Evolutionary conservation across 306 rosid genomes (phyloP), one percentile per base, ranked within the genome.

Genomic region (Pyrus communis): DNA sequence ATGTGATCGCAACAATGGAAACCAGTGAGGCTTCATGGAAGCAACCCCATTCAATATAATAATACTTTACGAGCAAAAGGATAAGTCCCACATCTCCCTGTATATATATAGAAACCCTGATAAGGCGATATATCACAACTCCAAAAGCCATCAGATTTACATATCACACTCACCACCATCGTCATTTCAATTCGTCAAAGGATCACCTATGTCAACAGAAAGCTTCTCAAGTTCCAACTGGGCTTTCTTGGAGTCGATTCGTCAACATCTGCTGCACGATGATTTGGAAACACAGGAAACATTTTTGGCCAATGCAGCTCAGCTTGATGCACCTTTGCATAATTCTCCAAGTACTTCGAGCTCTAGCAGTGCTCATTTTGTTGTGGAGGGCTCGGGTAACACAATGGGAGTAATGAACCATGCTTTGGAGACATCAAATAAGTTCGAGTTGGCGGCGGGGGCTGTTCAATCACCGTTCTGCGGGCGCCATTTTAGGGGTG

Each of bases 401-500:
- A 28, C 68, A 14, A 31, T 30, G 12, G 42, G 12, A 63, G 28
- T 27, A 5, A 21, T 61, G 35, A 28, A 25, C 67, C 17, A 5
- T 61, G 67, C 28, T 28, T 61, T 27, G 21, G 65, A 54, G 18
- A 28, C 11, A 15, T 9, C 74, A 17, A 31, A 35, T n/a, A 13
- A 33, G 13, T 18, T 21, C 30, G 45, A 54, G 68, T n/a, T 9
- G 67, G 6, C 52, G 25, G 67, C 15, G 0, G 40, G 40, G 40
- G 9, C 40, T 35, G 40, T 35, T 7, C 40, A 35, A 35, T 35
- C 40, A 35, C 40, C 9, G 9, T 35, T 35, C 67, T 15, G 38
- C 58, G 54, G 38, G 2, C 22, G 13, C 7, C 67, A 49, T 3
- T 89, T 76, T 61, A 73, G 81, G 57, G 91, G 94, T 1, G 95